Base-by-base conservation (phyloP, 108 stramenopile genomes). In the Skeletonema marinoi region DNA sequence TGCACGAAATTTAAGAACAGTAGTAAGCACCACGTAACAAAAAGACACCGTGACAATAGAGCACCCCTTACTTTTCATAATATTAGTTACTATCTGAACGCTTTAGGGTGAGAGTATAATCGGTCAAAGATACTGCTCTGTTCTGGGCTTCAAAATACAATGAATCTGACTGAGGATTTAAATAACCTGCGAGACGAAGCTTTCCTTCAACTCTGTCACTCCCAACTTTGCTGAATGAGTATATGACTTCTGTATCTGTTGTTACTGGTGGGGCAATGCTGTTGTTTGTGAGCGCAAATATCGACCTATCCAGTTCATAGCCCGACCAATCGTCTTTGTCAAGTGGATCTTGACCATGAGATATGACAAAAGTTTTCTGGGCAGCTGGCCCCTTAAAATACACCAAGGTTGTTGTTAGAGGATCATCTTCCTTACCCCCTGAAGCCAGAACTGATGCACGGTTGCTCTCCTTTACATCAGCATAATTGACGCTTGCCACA, bases 301-400 rank as follows among this genome's bases (percentile, higher is more conserved):
- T 92, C 33, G 88, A 84, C 70, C 93, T 86, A 61, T 87, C 84
- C 19, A 88, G 33, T 72, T 94, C 93, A 63, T 86, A 90, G 13
- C 89, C 93, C 7, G 75, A 58, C 87, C 88, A 94, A 21, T 30
- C 58, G n/a, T 84, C 71, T n/a, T 63, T 51, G 25, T 78, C 59
- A 35, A 50, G 42, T 25, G 83, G 69, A 60, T 85, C 81, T 44
- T 74, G 60, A n/a, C 82, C 88, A 71, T 89, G 89, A 8, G 86
- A 78, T 35, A 87, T 71, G 7, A 90, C 80, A 78, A 92, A 94
- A 17, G 82, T 87, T 66, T 92, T 94, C 64, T 94, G 93, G 10
- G 91, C 93, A 10, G 91, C 93, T 1, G 93, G 93, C 17, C 93
- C 93, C 65, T 91, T 90, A 83, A 91, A 94, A 56, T 87, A 85